Evolutionary conservation across 1,284 basidiomycete species (phyloP).

Genomic region (Austropuccinia psidii): DNA sequence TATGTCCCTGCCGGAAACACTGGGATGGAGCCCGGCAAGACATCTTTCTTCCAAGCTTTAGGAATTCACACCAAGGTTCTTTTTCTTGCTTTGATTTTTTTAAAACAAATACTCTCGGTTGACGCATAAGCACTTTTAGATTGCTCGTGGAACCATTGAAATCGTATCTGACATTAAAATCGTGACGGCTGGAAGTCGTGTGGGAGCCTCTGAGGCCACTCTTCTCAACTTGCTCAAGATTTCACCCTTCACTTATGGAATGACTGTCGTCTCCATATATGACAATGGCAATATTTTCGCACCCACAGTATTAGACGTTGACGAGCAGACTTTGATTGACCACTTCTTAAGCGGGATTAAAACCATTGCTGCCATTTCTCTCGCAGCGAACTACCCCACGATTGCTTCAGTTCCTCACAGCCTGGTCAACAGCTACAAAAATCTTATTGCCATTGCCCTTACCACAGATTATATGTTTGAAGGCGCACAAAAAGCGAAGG

Average conservation of each 20-base stretch:
- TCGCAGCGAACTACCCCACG: constrained; percentile 93
- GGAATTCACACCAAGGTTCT: constrained; percentile 85
- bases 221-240: constrained; percentile 97
- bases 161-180: constrained; percentile 97
- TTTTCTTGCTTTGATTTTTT: not conserved
- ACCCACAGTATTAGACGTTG: constrained; percentile 78
- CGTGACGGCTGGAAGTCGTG: constrained; percentile 68
- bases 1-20: constrained; percentile 91
- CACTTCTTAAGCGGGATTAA: constrained; percentile 88
- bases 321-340: constrained; percentile 79
- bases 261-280: constrained; percentile 81
- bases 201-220: constrained; percentile 93
- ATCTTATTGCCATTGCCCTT: constrained; percentile 81
- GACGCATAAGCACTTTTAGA: constrained; percentile 49
- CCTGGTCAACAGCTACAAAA: constrained; percentile 99
- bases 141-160: constrained; percentile 99
- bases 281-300: constrained; percentile 81
- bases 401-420: constrained; percentile 87
- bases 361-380: constrained; percentile 88
- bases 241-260: constrained; percentile 72
- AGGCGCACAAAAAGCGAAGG: constrained; percentile 55
- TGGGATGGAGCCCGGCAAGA: constrained; percentile 99
- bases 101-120: not conserved
- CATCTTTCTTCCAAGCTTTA: constrained; percentile 99
- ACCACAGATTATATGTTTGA: constrained; percentile 94